Percentiles rank a stretch among this genome's conserved stretches.
These are phyloP conservation scores for Erodium chrysanthum DNA, from an alignment of 441 rosid genomes.

Conservation along the genomic window DNA sequence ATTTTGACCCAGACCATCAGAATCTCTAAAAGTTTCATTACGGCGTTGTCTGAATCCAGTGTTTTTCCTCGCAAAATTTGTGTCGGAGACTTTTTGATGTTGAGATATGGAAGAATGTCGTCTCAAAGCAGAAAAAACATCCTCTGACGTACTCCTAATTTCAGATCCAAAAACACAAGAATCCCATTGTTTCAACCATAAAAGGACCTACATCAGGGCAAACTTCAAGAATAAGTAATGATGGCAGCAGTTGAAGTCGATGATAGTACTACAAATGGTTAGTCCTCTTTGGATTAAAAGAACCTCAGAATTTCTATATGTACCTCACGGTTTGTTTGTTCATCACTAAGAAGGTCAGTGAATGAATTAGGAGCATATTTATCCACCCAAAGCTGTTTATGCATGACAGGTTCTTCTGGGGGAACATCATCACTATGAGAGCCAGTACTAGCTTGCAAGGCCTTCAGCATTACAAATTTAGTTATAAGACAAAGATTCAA, in stretches of 20 bases:
- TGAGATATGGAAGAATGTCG: conserved; percentile 69
- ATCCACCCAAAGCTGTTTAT: conserved; percentile 89
- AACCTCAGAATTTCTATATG: conserved; percentile 15
- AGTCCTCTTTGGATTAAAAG: conserved; percentile 8
- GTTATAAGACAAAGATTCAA: conserved; percentile 14
- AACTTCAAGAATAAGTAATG: conserved; percentile 19
- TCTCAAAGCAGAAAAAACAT: conserved; percentile 74
- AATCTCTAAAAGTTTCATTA: conserved; percentile 35
- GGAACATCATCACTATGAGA: conserved; percentile 31
- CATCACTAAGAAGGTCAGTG: conserved; percentile 97
- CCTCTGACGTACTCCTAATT: conserved; percentile 85
- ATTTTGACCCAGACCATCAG: conserved; percentile 32
- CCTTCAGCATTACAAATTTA: conserved; percentile 38
- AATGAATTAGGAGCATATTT: conserved; percentile 90
- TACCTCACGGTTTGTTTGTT: conserved; percentile 96
- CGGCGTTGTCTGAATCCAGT: conserved; percentile 37
- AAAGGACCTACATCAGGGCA: conserved; percentile 53
- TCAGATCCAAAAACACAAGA: conserved; percentile 94
- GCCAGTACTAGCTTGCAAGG: conserved; percentile 61
- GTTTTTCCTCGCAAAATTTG: conserved; percentile 40
- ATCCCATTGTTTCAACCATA: conserved; percentile 99
- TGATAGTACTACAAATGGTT: conserved; percentile 13
- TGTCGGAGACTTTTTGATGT: conserved; percentile 39
- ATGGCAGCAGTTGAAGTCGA: conserved; percentile 1
- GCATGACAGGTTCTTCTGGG: conserved; percentile 35